Base-by-base conservation (phyloP, 345 rosid species). In the Luvunga scandens region DNA sequence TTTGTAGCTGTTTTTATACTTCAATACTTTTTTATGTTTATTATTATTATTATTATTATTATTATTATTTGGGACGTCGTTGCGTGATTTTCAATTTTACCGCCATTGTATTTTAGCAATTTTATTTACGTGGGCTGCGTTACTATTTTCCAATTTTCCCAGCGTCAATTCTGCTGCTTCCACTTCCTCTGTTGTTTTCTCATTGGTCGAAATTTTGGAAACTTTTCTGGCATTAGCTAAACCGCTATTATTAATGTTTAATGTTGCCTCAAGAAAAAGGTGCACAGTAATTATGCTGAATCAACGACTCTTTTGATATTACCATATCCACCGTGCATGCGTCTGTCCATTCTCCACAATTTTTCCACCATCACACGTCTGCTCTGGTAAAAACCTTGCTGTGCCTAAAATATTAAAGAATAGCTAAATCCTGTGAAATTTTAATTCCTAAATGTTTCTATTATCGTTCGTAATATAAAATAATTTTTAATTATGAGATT, bases 1-100 rank as follows among this genome's bases (percentile, higher is more conserved):
- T 74, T 69, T 22, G 14, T 13, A 19, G 38, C 56, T 68, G 12
- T n/a, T 24, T 14, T 39, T n/a, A 33, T 36, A 19, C 30, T 55
- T 12, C 18, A 12, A 45, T 22, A 2, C 9, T 0, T 53, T 61
- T 16, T 55, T 16, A 50, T 50, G 24, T 25, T 19, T 24, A 33
- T 45, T 13, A 36, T 3, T 7, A 39, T 31, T 31, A n/a, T 31
- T 31, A 31, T 31, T 33, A 66, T 56, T 31, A 53, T 10, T 73
- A 55, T 59, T 55, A n/a, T 10, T 4, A 13, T 27, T 33, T 50
- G 48, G 13, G 59, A 31, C 19, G 3, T 22, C 1, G 42, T 18
- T 9, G 33, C 45, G 61, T 70, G 33, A 9, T 61, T 60, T 77
- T 76, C 72, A 66, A 76, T 60, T 77, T 77, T 60, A 77, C 63